A percentile compares a stretch with the other conserved stretches of the same genome.
Evolutionary conservation across 2,329 filamentous ascomycete species (phyloP).

Genomic region (Rhynchosporium graminicola): DNA sequence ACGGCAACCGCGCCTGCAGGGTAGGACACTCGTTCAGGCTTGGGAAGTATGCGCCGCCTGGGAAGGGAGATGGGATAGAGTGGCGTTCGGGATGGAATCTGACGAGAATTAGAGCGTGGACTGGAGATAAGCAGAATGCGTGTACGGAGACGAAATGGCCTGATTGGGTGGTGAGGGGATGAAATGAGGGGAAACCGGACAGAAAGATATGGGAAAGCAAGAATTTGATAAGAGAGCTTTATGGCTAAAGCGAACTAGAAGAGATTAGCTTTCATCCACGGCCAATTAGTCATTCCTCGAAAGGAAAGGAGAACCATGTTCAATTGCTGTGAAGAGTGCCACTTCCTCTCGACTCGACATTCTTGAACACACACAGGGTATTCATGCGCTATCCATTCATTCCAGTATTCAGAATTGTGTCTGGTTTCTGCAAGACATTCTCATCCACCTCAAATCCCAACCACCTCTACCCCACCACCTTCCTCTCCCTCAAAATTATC

Average conservation of each 20-base stretch:
- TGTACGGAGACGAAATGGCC: constrained; percentile 25
- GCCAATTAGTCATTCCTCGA: no score
- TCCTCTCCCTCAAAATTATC: constrained; percentile 37
- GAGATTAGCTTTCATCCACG: no score
- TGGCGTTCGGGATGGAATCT: constrained; percentile 29
- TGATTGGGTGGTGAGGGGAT: background rate
- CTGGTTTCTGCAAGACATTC: background rate
- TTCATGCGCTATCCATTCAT: background rate
- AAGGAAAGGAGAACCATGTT: no score
- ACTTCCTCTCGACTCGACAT: no score
- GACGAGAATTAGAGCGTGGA: constrained; percentile 25
- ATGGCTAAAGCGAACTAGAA: no score
- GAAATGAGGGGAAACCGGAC: no score
- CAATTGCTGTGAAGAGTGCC: no score
- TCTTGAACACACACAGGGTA: background rate
- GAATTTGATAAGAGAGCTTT: no score
- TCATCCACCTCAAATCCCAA: background rate
- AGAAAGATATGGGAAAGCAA: no score
- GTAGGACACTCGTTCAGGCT: constrained; percentile 21
- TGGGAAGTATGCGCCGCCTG: constrained; percentile 19
- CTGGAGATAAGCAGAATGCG: constrained; percentile 13
- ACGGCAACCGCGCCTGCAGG: constrained; percentile 30
- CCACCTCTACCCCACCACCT: constrained; percentile 19
- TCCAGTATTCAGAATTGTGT: background rate
- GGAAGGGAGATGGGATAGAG: constrained; percentile 8